Conservation (phyloP, 108 stramenopile genomes). For the Stephanodiscus minutulus region DNA sequence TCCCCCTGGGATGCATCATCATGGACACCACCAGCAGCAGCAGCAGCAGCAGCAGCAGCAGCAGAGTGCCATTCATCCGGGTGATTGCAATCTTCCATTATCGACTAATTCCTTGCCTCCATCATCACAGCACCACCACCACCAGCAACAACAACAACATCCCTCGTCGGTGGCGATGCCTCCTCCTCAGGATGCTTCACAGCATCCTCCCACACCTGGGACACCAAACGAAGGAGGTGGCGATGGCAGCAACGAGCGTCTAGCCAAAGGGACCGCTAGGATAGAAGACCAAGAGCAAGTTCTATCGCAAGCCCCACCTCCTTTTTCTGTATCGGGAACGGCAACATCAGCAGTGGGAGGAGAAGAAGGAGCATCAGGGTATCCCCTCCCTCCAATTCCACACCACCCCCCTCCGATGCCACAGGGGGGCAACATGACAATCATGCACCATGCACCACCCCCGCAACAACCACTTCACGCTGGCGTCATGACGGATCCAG, state of each 20-base stretch:
- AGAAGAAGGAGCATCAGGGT: not conserved
- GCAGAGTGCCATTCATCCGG: conserved; percentile 31
- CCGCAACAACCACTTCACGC: not conserved
- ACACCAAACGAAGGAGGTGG: too few relatives aligned
- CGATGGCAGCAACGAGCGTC: not conserved
- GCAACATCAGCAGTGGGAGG: not conserved
- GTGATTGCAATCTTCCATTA: not conserved
- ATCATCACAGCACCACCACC: conserved; percentile 24
- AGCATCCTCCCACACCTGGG: not conserved
- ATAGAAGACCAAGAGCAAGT: not conserved
- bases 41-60: conserved; percentile 20
- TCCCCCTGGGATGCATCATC: conserved; percentile 17
- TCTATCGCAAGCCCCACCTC: not conserved
- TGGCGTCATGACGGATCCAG: not conserved
- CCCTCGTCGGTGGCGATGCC: conserved; percentile 4
- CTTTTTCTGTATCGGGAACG: not conserved
- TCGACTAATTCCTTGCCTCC: conserved; percentile 2
- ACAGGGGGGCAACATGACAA: not conserved
- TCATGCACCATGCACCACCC: not conserved
- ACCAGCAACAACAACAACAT: conserved; percentile 10
- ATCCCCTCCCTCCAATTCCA: not conserved
- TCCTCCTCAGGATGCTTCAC: conserved; percentile 9
- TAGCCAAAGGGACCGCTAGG: not conserved
- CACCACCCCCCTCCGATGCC: not conserved
- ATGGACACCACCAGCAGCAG: conserved; percentile 17